Base-by-base conservation (phyloP, 176 grass and related monocot species). In the Saccharum officinarum region DNA sequence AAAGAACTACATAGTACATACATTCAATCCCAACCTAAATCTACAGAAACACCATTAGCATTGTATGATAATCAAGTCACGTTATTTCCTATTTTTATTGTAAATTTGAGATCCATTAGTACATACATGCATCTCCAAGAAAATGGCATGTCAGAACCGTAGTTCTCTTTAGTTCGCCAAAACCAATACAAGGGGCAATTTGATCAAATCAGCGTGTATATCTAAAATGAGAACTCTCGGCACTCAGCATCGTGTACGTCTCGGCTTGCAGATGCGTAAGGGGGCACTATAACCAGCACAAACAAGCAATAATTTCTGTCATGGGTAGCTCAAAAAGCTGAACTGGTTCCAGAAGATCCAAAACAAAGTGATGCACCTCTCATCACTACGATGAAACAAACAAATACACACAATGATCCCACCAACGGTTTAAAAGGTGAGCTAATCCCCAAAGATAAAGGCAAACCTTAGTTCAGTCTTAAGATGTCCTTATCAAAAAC, bases 401-500 rank as follows among this genome's bases (percentile, higher is more conserved):
- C 16, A 59, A 71, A 57, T 23, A 9, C 55, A 84, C 25, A 60
- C 15, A 36, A 31, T 69, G 15, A 15, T 36, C 8, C 25, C 33
- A 44, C 18, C 67, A 49, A 68, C 30, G 10, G 64, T 33, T 75
- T 67, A 22, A 60, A 81, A 68, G 47, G n/a, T 28, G 2, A 63
- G 42, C 5, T 34, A 75, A 23, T 67, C 33, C 45, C 57, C 67
- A 23, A 55, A 75, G 42, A 54, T 16, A 16, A 50, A 80, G 68
- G 37, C n/a, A 76, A 37, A 6, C 17, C 38, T 45, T 77, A 67
- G 12, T 71, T 67, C 18, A 45, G 34, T 83, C 36, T 40, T 17
- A 33, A 2, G 22, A 67, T 36, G 80, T 5, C 57, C 55, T 60
- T 61, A 82, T 92, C 59, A 92, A 77, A 84, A 81, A 80, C 54